Base-by-base conservation (phyloP, 441 rosid genomes). In the Populus hybrid region DNA sequence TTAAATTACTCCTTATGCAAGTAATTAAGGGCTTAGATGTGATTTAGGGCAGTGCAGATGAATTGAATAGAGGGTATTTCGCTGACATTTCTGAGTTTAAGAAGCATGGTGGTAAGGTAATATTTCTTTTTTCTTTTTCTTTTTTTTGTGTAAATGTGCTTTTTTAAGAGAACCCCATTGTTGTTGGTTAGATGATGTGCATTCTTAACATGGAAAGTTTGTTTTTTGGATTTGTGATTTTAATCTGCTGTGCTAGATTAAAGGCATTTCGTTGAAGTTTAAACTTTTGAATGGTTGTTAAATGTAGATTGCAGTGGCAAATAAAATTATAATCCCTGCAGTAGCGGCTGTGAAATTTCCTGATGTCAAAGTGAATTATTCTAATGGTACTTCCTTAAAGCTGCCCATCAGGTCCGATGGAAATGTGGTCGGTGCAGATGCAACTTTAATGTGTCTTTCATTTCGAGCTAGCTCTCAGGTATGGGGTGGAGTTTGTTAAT, bases 31-130 rank as follows among this genome's bases (percentile, higher is more conserved):
- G 72, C 83, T 76, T 79, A 42, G 77, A 68, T 86, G 85, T 85
- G 82, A 69, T 82, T 86, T 86, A 88, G 91, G 87, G 88, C 98
- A 95, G 99, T 92, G 76, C 82, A n/a, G 99, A 95, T 90, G 99
- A 95, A 92, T 89, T 95, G 97, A 91, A 80, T 82, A 81, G 97
- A 45, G 98, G 98, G 53, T 93, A 93, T 66, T 93, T 93, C 53
- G 93, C 90, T 7, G 99, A 93, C 73, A 83, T 93, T 77, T 67
- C 80, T 3, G 99, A 95, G 79, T 84, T 90, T 6, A 82, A 82
- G 84, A 78, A 90, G 74, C 95, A 95, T 78, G 99, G 97, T 68
- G 99, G 99, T 79, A 93, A 95, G 99, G 99, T 95, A 86, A 70
- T 64, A 5, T 56, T 61, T 9, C 21, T 63, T 8, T 69, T 26